Base-by-base conservation (phyloP, 257 asterid species). In the Mentha longifolia region DNA sequence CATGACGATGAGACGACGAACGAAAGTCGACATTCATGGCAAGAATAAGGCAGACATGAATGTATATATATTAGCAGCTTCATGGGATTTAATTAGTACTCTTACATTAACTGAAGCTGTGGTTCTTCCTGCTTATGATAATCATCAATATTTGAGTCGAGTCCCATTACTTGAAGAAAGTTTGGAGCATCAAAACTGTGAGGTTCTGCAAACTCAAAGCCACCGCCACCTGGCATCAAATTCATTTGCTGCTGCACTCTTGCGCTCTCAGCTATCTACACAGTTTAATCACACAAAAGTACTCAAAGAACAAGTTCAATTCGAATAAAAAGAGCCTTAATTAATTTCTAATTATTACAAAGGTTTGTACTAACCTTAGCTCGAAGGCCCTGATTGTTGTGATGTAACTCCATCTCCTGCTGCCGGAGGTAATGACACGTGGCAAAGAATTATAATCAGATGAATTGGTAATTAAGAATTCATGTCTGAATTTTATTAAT, bases 331-430 rank as follows among this genome's bases (percentile, higher is more conserved):
- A 39, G 31, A 28, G 2, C 3, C 43, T 39, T 39, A 39, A 39
- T 39, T 39, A 39, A 39, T 39, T 6, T 39, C 31, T 2, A 28
- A 28, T 1, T 28, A 28, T 28, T 28, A 28, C 31, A 28, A 28
- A 28, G 31, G 31, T 28, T 28, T 28, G 3, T 7, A 58, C 65
- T 0, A 1, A 90, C 97, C 98, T 91, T 93, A 69, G 97, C 90
- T 56, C 95, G 89, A 41, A 93, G 97, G 86, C 81, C 90, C 78
- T 87, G 95, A 67, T 94, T 91, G 82, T 84, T 87, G 80, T 91
- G 90, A 49, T 91, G 93, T 76, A 91, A 76, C 63, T 91, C 97
- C 11, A 89, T 78, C 82, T 93, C 97, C 97, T 93, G 97, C 89
- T 83, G 82, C 79, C 86, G 69, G 17, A 17, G 14, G 13, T 73